Base-by-base conservation (phyloP, 2,329 filamentous ascomycete genomes). In the Zymoseptoria crescenta region DNA sequence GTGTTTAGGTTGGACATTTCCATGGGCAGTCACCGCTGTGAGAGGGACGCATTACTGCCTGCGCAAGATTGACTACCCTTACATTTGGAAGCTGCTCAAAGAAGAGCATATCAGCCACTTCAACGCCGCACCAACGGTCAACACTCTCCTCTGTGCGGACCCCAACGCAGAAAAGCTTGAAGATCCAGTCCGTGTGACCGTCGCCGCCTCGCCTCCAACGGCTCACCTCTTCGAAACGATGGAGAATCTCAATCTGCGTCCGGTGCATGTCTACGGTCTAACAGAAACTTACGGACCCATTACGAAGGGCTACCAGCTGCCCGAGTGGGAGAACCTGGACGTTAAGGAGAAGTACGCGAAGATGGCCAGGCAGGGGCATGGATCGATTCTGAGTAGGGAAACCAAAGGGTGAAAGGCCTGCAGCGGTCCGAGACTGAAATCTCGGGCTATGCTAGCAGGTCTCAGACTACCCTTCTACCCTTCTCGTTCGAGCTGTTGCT, bases 41-140 rank as follows among this genome's bases (percentile, higher is more conserved):
- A 82, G 94, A 62, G 94, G 93, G n/a, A 95, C 93, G 2, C 91
- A 97, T 73, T 91, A 96, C 72, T 96, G 92, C 69, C 79, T 99
- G 19, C 84, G 94, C 61, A 97, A 96, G 78, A 90, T 99, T 64
- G 91, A 97, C 75, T 99, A 99, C 71, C 85, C 89, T 0, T 80
- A 93, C 59, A 96, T 99, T 61, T 99, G 94, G 94, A 83, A 83
- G 54, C 77, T 99, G 3, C 77, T 99, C 35, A 95, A 91, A 69
- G 83, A 91, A 56, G 89, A 97, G 74, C 80, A 83, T 6, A 88
- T 99, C 64, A 97, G 91, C 0, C 94, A 99, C 74, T 97, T 95
- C 77, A 96, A 93, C 70, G 93, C 93, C 0, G 94, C 93, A 0
- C 94, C 94, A 0, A 99, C 94, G 0, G 94, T 99, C 56, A 97